phyloP scores from a whole-genome alignment of 441 rosid species.

The Raphanus hybrid region DNA sequence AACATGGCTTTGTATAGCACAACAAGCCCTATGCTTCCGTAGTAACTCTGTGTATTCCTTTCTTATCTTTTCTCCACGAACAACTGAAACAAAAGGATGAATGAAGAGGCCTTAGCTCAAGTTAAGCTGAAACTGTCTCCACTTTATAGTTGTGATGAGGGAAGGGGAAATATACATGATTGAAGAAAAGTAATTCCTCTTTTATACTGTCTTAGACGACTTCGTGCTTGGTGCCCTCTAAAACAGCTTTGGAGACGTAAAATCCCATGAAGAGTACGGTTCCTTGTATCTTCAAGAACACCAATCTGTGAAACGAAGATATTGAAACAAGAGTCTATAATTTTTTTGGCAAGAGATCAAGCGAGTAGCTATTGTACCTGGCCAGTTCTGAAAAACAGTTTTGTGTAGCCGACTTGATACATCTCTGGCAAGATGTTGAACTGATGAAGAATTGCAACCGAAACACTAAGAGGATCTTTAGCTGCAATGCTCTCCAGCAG shows the following conservation, averaged over 20 bases:
- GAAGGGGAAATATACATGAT: conserved; percentile 53
- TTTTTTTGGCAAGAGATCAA: conserved; percentile 5
- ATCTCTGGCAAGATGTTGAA: conserved; percentile 95
- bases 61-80: conserved; percentile 72
- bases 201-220: conserved; percentile 52
- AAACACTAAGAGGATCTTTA: conserved; percentile 85
- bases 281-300: conserved; percentile 92
- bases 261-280: conserved; percentile 87
- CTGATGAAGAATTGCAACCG: conserved; percentile 98
- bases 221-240: conserved; percentile 85
- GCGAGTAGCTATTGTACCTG: conserved; percentile 58
- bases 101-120: conserved; percentile 27
- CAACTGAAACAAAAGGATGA: conserved; percentile 52
- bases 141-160: not conserved
- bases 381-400: conserved; percentile 91
- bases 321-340: not conserved
- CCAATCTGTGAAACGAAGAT: conserved; percentile 62
- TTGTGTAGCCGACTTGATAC: conserved; percentile 99
- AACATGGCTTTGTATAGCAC: conserved; percentile 68
- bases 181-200: conserved; percentile 68
- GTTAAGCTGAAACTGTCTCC: not conserved
- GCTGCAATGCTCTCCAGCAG: conserved; percentile 69
- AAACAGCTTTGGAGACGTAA: conserved; percentile 90
- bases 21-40: conserved; percentile 77
- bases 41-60: conserved; percentile 61